A percentile compares a stretch with the other conserved stretches of the same genome.
These are phyloP conservation scores for Aphanomyces astaci DNA, from an alignment of 352 stramenopile genomes.

Conservation along the genomic window DNA sequence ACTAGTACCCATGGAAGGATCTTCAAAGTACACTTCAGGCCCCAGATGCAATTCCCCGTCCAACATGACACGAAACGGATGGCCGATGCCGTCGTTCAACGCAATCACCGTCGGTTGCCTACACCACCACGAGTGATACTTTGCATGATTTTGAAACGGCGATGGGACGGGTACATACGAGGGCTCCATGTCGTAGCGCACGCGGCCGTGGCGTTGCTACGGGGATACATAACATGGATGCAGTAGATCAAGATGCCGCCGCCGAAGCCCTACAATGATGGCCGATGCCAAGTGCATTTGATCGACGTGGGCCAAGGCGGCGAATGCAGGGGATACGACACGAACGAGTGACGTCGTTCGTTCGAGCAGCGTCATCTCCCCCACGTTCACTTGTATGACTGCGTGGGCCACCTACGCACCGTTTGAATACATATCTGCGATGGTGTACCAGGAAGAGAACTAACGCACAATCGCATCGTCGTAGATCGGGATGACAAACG, in stretches of 20 bases:
- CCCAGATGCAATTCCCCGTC: background rate
- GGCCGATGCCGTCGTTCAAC: too few species aligned
- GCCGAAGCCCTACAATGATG: background rate
- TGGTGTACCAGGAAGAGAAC: background rate
- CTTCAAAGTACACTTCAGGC: background rate
- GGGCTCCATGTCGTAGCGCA: background rate
- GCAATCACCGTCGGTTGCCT: background rate
- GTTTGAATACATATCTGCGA: background rate
- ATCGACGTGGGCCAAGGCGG: background rate
- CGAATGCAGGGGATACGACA: background rate
- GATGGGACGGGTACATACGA: background rate
- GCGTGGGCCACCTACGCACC: slow-evolving; percentile 5
- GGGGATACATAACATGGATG: too few species aligned
- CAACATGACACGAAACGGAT: too few species aligned
- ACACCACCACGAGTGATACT: background rate
- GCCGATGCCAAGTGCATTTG: background rate
- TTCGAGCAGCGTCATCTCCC: background rate
- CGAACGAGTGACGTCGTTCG: background rate
- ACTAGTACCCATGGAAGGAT: background rate
- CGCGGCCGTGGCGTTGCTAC: background rate
- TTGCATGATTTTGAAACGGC: background rate
- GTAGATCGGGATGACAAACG: slow-evolving; percentile 13
- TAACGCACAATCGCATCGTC: slow-evolving; percentile 2
- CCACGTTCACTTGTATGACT: background rate
- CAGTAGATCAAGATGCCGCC: too few species aligned